Evolutionary conservation across 441 rosid species (phyloP).

Genomic region (Populus hybrid): DNA sequence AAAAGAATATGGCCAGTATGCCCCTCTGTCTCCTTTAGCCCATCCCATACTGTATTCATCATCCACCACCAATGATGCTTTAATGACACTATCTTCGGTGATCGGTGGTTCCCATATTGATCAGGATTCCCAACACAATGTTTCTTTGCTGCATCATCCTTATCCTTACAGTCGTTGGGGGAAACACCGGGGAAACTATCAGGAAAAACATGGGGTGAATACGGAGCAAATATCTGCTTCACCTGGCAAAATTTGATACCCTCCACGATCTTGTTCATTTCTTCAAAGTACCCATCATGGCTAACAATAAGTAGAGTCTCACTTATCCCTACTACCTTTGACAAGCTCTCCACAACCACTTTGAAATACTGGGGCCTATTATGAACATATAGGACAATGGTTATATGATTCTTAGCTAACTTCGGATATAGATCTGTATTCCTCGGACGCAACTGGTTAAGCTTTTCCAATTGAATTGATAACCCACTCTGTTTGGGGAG

Average conservation of each 20-base stretch:
- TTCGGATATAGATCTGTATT: conserved; percentile 61
- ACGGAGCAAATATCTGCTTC: conserved; percentile 84
- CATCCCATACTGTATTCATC: conserved; percentile 98
- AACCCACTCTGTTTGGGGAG: conserved; percentile 54
- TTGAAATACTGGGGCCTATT: conserved; percentile 84
- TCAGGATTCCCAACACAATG: conserved; percentile 75
- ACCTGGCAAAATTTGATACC: conserved; percentile 79
- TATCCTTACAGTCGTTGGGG: conserved; percentile 55
- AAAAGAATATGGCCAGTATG: conserved; percentile 73
- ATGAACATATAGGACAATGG: conserved; percentile 81
- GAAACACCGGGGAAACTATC: conserved; percentile 73
- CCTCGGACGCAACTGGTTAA: conserved; percentile 62
- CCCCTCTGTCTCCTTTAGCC: conserved; percentile 58
- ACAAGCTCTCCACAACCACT: conserved; percentile 72
- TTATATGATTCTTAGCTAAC: conserved; percentile 62
- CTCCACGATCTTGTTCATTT: conserved; percentile 77
- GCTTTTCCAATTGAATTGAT: conserved; percentile 55
- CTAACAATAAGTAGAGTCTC: conserved; percentile 88
- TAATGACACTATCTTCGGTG: conserved; percentile 78
- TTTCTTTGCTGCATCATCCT: conserved; percentile 51
- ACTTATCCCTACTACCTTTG: conserved; percentile 69
- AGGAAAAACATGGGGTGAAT: conserved; percentile 70
- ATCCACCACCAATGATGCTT: conserved; percentile 99
- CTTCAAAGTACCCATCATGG: conserved; percentile 89
- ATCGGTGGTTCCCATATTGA: conserved; percentile 89